Base-by-base conservation (phyloP, 768 basidiomycete genomes). In the Cystofilobasidium capitatum region DNA sequence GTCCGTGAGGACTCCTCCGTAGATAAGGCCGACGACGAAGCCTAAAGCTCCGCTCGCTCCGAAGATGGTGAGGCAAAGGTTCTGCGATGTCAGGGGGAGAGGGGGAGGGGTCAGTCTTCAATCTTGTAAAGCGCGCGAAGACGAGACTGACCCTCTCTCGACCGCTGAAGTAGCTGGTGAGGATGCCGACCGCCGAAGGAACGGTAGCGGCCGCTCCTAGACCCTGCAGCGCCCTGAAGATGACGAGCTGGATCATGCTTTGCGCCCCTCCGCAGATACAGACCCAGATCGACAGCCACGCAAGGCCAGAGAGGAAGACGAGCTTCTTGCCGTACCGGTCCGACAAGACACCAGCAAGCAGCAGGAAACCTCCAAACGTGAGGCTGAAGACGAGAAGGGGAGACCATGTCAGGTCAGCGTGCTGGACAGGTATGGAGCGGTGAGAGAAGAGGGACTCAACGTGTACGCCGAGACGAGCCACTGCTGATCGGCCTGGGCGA, bases 281-380 rank as follows among this genome's bases (percentile, higher is more conserved):
- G 14, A 58, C 60, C 51, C 59, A 68, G n/a, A 62, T 22, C 1
- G 49, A 58, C 1, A 69, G 57, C 58, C 63, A 65, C 17, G 45
- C 13, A 58, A 69, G 64, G 40, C 69, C 62, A n/a, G 16, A 31
- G 14, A 14, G 14, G 66, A 70, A 71, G 20, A 70, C 51, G 2
- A 44, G 29, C 63, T 61, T 71, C 65, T 65, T 70, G 58, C 71
- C 71, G 51, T 64, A 71, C 14, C 71, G 65, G 44, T 71, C 71
- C 2, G 69, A 62, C 14, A 71, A 40, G 10, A 71, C 71, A 22
- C 71, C 69, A 40, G 61, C 49, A 31, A 63, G 69, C 36, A 71
- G 65, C 10, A 71, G 59, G 64, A 71, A 71, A 7, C 67, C 67
- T 26, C 64, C 70, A 33, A 71, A 71, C 7, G 66, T 57, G 20